Percentiles rank a stretch among this genome's conserved stretches.
These are phyloP conservation scores for Staphylotrichum longicolle DNA, from an alignment of 495 filamentous ascomycete species.

Conservation along the genomic window DNA sequence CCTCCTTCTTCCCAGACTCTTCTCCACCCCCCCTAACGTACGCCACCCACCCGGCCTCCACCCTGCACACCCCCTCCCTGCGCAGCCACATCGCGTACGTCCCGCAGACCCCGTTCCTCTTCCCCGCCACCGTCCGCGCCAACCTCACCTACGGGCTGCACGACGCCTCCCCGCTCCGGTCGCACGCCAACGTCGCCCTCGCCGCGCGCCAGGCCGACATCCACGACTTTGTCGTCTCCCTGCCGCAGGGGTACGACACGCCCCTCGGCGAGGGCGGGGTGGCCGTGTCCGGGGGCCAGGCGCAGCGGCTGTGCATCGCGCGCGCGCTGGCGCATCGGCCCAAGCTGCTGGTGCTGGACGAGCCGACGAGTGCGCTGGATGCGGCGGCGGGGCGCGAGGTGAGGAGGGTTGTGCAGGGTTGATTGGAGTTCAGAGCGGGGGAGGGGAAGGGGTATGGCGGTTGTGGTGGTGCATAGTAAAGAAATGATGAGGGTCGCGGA, in stretches of 20 bases:
- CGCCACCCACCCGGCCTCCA: constrained; percentile 46
- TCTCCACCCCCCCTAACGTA: constrained; percentile 3
- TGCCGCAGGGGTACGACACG: constrained; percentile 73
- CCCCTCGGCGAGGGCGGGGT: constrained; percentile 74
- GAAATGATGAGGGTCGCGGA: constrained; percentile 84
- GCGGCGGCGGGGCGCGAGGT: constrained; percentile 62
- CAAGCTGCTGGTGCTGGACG: constrained; percentile 75
- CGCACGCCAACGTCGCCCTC: constrained; percentile 42
- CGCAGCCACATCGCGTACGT: constrained; percentile 71
- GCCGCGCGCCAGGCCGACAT: constrained; percentile 72
- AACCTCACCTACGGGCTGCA: constrained; percentile 82
- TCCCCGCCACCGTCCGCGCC: constrained; percentile 64
- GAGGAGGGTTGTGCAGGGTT: constrained; percentile 59
- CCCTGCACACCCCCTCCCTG: constrained; percentile 60
- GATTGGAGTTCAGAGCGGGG: constrained; percentile 26
- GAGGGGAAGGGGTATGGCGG: constrained; percentile 41
- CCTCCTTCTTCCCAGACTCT: not conserved
- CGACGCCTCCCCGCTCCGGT: constrained; percentile 40
- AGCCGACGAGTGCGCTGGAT: constrained; percentile 83
- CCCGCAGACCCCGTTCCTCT: constrained; percentile 73
- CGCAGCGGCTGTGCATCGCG: constrained; percentile 78
- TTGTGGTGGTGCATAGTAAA: constrained; percentile 69
- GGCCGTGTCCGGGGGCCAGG: constrained; percentile 77
- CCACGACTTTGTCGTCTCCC: constrained; percentile 72
- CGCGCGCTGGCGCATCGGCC: constrained; percentile 71